These are phyloP conservation scores for Antitrichia curtipendula DNA, from an alignment of 225 moss, liverwort and hornwort species.

Conservation along the genomic window DNA sequence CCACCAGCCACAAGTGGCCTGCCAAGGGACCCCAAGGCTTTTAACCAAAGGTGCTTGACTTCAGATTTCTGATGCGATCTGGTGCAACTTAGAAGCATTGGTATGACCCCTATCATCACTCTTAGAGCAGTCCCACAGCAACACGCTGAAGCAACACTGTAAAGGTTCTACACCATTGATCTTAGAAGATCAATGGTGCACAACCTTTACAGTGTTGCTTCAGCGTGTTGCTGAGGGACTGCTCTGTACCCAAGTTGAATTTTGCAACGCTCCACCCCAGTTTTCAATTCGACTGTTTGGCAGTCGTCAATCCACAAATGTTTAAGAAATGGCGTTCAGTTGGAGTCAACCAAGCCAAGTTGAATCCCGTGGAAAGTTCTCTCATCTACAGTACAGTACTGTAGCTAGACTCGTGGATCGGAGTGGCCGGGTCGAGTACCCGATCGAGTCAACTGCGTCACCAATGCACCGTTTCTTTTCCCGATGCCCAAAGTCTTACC, in stretches of 20 bases:
- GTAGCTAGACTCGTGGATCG: too few relatives aligned
- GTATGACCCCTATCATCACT: too few relatives aligned
- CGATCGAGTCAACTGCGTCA: not conserved
- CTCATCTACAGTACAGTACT: too few relatives aligned
- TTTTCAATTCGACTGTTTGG: not conserved
- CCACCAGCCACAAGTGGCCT: not conserved
- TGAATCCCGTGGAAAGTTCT: not conserved
- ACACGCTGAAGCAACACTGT: too few relatives aligned
- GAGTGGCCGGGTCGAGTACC: not conserved
- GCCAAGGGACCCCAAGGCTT: not conserved
- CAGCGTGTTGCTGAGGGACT: too few relatives aligned
- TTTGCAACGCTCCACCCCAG: not conserved
- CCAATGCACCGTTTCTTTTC: not conserved
- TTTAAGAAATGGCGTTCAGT: too few relatives aligned
- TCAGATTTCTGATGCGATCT: not conserved
- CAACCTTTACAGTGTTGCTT: too few relatives aligned
- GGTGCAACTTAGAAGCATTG: too few relatives aligned
- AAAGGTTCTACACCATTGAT: too few relatives aligned
- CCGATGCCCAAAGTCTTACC: not conserved
- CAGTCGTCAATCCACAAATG: not conserved
- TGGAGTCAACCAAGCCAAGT: not conserved
- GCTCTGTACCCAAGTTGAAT: too few relatives aligned
- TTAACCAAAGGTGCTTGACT: not conserved
- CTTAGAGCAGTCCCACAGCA: too few relatives aligned
- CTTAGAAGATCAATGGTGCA: too few relatives aligned